These are phyloP conservation scores for Centrapalus pauciflorus DNA, from an alignment of 129 eudicot species.

Conservation along the genomic window DNA sequence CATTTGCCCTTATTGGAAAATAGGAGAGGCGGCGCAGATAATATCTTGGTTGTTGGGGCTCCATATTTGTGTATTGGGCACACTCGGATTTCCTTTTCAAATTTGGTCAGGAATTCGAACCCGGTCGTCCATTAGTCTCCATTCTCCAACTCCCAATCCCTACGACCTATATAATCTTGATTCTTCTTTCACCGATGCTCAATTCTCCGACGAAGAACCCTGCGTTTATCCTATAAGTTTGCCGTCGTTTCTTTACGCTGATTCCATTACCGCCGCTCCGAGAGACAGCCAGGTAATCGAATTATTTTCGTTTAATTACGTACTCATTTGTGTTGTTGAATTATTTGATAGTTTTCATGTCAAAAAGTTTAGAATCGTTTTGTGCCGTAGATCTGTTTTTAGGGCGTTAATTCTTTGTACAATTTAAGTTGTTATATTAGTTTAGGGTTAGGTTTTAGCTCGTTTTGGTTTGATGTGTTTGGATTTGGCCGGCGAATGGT, in stretches of 20 bases:
- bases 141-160: no score
- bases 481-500: no score
- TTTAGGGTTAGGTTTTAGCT: conserved; percentile 23
- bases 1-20: no score
- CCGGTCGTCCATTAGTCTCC: no score
- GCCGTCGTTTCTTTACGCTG: background rate
- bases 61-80: no score
- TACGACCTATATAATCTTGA: no score
- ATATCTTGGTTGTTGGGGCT: no score
- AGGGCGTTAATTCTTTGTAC: background rate
- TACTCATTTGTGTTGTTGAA: background rate
- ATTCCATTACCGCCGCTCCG: background rate
- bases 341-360: background rate
- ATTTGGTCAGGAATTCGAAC: no score
- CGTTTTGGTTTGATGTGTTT: background rate
- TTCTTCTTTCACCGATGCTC: background rate
- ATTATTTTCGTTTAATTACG: background rate
- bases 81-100: no score
- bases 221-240: background rate
- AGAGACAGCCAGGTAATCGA: conserved; percentile 1
- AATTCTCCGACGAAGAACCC: background rate
- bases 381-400: background rate
- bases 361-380: background rate
- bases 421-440: background rate
- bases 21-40: no score